phyloP scores from a whole-genome alignment of 768 basidiomycete genomes.

The Boletus reticulatus region DNA sequence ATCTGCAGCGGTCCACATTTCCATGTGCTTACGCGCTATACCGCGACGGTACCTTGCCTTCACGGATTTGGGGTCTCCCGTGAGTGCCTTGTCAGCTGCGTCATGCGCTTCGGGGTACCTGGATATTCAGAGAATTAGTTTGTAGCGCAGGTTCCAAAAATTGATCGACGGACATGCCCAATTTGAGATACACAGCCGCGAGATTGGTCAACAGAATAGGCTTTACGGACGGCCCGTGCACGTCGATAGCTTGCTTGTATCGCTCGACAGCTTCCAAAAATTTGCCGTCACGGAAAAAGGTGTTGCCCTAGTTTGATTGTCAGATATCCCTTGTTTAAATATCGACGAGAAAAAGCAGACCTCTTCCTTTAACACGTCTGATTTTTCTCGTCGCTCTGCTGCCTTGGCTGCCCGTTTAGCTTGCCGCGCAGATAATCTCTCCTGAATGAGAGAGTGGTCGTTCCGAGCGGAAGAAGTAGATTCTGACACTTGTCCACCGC shows the following conservation, averaged over 20 bases:
- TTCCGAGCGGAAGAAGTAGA: too few species aligned
- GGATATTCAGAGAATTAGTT: not conserved
- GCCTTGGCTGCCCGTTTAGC: conserved; percentile 18
- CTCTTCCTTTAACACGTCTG: conserved; percentile 31
- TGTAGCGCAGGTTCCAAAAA: not conserved
- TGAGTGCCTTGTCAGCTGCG: conserved; percentile 28
- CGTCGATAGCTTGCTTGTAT: conserved; percentile 39
- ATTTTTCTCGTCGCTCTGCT: conserved; percentile 17
- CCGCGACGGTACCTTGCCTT: conserved; percentile 38
- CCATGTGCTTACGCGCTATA: conserved; percentile 31
- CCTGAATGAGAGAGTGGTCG: too few species aligned
- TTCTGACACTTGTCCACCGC: too few species aligned
- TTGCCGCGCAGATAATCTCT: conserved; percentile 5
- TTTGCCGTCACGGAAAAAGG: conserved; percentile 36
- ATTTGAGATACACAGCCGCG: conserved; percentile 41
- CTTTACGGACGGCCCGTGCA: conserved; percentile 33
- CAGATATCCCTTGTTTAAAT: too few species aligned
- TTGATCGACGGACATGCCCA: conserved; percentile 31
- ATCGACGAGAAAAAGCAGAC: conserved; percentile 6
- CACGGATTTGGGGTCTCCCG: conserved; percentile 27
- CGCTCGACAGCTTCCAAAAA: conserved; percentile 38
- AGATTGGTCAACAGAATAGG: conserved; percentile 42
- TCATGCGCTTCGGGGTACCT: conserved; percentile 31
- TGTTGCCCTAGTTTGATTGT: conserved; percentile 38
- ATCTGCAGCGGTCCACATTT: conserved; percentile 16